phyloP scores from a whole-genome alignment of 768 basidiomycete genomes.

The Kwoniella sp. region DNA sequence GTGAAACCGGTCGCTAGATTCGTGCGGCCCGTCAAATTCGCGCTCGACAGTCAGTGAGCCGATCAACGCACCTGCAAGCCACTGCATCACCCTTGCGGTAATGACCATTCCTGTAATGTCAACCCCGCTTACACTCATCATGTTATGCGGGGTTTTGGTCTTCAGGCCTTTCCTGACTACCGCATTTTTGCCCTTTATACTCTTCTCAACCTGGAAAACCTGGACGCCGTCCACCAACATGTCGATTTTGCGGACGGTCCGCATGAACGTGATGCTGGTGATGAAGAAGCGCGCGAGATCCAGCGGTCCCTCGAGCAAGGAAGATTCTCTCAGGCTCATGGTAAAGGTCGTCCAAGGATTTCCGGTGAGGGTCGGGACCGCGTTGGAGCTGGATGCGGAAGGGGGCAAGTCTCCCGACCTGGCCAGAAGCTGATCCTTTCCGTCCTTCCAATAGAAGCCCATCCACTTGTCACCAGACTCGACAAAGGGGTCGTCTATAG shows the following conservation, averaged over 20 bases:
- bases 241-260: slow-evolving; percentile 66
- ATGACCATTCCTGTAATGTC: slow-evolving; percentile 64
- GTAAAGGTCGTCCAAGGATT: slow-evolving; percentile 79
- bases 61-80: slow-evolving; percentile 35
- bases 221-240: slow-evolving; percentile 74
- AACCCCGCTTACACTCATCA: slow-evolving; percentile 68
- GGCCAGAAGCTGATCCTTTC: slow-evolving; percentile 82
- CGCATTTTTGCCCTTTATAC: slow-evolving; percentile 29
- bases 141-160: slow-evolving; percentile 57
- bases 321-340: slow-evolving; percentile 77
- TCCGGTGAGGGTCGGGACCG: slow-evolving; percentile 36
- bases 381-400: slow-evolving; percentile 44
- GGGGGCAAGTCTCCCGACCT: slow-evolving; percentile 63
- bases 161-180: slow-evolving; percentile 54
- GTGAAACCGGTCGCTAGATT: slow-evolving; percentile 39
- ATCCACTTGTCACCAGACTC: slow-evolving; percentile 69
- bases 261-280: slow-evolving; percentile 91
- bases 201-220: slow-evolving; percentile 44
- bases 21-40: no score
- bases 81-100: slow-evolving; percentile 66
- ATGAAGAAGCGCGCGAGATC: slow-evolving; percentile 85
- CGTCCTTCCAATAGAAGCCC: slow-evolving; percentile 94
- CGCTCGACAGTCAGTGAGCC: no score
- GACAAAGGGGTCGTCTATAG: slow-evolving; percentile 50
- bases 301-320: slow-evolving; percentile 67